Percentiles rank a stretch among this genome's conserved stretches.
These are phyloP conservation scores for Cyphellophora europaea DNA, from an alignment of 2,329 filamentous ascomycete genomes.

Conservation along the genomic window DNA sequence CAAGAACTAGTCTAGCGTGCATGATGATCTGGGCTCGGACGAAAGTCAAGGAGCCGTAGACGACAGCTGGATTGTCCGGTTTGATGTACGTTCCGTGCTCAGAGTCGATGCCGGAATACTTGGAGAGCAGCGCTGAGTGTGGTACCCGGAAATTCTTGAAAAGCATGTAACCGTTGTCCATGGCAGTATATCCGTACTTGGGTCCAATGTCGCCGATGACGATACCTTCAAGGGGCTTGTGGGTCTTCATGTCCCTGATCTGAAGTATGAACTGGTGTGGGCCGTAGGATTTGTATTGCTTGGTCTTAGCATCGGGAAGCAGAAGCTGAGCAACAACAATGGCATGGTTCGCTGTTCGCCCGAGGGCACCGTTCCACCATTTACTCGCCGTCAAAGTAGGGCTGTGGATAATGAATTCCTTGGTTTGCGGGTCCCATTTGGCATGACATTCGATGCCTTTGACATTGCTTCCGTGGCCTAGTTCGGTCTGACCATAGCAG, in stretches of 20 bases:
- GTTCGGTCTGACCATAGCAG: conserved; percentile 42
- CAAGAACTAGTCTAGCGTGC: conserved; percentile 41
- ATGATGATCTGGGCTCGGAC: conserved; percentile 30
- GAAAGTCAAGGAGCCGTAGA: conserved; percentile 41
- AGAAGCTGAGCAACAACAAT: conserved; percentile 44
- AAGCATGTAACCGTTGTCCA: conserved; percentile 46
- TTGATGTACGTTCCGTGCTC: conserved; percentile 35
- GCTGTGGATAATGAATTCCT: conserved; percentile 40
- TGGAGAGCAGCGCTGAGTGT: conserved; percentile 38
- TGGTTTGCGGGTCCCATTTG: conserved; percentile 32
- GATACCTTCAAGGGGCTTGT: conserved; percentile 37
- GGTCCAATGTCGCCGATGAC: conserved; percentile 45
- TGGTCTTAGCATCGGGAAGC: conserved; percentile 25
- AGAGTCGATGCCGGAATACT: conserved; percentile 38
- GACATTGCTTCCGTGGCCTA: conserved; percentile 44
- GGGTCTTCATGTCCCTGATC: conserved; percentile 39
- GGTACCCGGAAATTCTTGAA: conserved; percentile 39
- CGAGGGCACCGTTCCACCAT: conserved; percentile 46
- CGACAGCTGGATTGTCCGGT: conserved; percentile 36
- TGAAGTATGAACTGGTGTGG: conserved; percentile 44
- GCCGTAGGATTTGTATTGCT: conserved; percentile 32
- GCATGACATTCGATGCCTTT: conserved; percentile 39
- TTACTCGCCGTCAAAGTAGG: conserved; percentile 44
- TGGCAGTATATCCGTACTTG: conserved; percentile 44
- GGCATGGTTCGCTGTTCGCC: conserved; percentile 43